Base-by-base conservation (phyloP, 2,329 filamentous ascomycete species). In the Trichoderma asperellum region DNA sequence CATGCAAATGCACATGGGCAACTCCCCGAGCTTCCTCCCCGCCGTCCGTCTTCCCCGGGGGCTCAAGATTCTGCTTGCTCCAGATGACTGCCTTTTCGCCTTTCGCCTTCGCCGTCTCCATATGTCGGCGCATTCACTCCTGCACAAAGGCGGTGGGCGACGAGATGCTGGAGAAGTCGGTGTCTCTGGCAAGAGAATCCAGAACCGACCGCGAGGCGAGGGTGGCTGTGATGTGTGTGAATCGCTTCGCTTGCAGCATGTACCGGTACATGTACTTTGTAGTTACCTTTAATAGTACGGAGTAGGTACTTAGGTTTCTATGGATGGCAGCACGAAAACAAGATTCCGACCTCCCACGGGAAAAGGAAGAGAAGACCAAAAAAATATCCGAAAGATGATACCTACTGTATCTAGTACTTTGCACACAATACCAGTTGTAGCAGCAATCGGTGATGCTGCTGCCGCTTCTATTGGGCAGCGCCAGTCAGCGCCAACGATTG, bases 21-120 rank as follows among this genome's bases (percentile, higher is more conserved):
- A 37, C 53, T 65, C 62, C 27, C 62, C 62, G 62, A 57, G 53
- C 37, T 55, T 29, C 32, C 34, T 32, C 61, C 61, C 61, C 40
- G 40, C 40, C 40, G 40, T 43, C 61, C 61, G 61, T 55, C 32
- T 58, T 66, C 53, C 53, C 63, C 63, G 55, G 63, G 40, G 63
- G 53, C 63, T 66, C 63, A 66, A 35, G 63, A 58, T 58, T 58
- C 63, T 58, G 63, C 63, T 66, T 58, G 63, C 63, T 32, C 53
- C 58, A 55, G 53, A 66, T 66, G 63, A 66, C 63, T 66, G 62
- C 43, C 53, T 65, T 24, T 18, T 52, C 62, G 35, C 49, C 12
- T 18, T n/a, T 58, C 55, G 63, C 55, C 62, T 24, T 59, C 61
- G 32, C 61, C 61, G 49, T 32, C 47, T 40, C 55, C 27, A 49